Base-by-base conservation (phyloP, 768 basidiomycete species). In the Pulveroboletus sp. region DNA sequence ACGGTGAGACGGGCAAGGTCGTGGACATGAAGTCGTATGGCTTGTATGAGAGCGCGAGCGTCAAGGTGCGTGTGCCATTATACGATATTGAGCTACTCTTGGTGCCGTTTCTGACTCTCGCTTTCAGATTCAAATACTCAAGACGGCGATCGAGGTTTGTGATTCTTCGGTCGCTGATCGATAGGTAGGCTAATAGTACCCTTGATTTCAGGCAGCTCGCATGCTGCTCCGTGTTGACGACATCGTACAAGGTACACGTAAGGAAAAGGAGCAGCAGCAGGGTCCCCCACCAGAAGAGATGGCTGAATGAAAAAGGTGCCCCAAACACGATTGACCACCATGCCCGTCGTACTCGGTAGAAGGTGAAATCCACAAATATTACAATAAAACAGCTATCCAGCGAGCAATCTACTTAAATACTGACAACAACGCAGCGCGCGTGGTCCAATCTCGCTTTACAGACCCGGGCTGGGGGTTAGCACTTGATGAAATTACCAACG, bases 21-120 rank as follows among this genome's bases (percentile, higher is more conserved):
- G 89, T 89, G 37, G 91, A 97, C 66, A 97, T 97, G 95, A 93
- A 92, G 66, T 71, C 74, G 40, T 96, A 97, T 67, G 93, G 93
- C 1, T 72, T 99, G 52, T 91, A 91, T 57, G 96, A 99, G 73
- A 92, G 89, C 32, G 93, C 95, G 5, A 93, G 91, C 57, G 95
- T 99, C 64, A 98, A 98, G 78, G 83, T 84, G 51, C 18, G 65
- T 85, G 51, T 21, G 65, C 51, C 14, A 2, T 13, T 24, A 21
- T 31, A 17, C 32, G 33, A 36, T 2, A 21, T 27, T 32, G 6
- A 6, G 24, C n/a, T 21, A 21, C 21, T 9, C 18, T 54, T 27
- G 3, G 8, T 18, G 8, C 21, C 32, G 33, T 39, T 31, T n/a
- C 42, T 50, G 21, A 57, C 17, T 0, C 9, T 21, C 0, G 2